Evolutionary conservation across 2,329 filamentous ascomycete genomes (phyloP).

Genomic region (Epichloe glyceriae): DNA sequence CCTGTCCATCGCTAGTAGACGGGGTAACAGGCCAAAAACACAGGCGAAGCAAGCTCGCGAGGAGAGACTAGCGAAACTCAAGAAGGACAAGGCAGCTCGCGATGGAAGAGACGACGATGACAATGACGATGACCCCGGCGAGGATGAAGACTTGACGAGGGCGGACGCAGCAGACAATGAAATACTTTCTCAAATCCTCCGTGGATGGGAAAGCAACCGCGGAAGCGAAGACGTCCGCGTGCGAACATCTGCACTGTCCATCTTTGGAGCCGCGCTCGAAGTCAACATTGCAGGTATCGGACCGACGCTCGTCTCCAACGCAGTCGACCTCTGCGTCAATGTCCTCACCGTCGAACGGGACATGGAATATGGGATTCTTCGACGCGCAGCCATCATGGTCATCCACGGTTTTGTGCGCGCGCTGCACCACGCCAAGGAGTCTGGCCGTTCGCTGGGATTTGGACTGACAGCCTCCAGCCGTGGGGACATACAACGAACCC

Average conservation of each 20-base stretch:
- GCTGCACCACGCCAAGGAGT: conserved; percentile 39
- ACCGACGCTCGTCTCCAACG: conserved; percentile 35
- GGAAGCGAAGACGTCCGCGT: conserved; percentile 59
- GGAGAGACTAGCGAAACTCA: conserved; percentile 33
- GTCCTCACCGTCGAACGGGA: conserved; percentile 50
- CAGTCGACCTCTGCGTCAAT: conserved; percentile 49
- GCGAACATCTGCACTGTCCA: conserved; percentile 54
- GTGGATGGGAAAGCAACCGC: conserved; percentile 53
- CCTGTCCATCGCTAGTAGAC: conserved; percentile 50
- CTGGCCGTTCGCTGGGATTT: conserved; percentile 34
- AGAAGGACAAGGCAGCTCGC: conserved; percentile 28
- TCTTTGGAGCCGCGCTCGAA: conserved; percentile 48
- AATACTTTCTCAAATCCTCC: conserved; percentile 44
- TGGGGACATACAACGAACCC: conserved; percentile 46
- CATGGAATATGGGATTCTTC: conserved; percentile 48
- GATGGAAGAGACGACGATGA: conserved; percentile 27
- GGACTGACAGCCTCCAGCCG: conserved; percentile 42
- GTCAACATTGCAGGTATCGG: conserved; percentile 45
- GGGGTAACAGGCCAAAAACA: conserved; percentile 47
- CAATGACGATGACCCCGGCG: conserved; percentile 21
- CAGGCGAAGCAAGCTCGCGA: conserved; percentile 40
- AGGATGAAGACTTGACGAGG: conserved; percentile 27
- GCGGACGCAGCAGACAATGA: conserved; percentile 34
- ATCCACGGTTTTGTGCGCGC: conserved; percentile 49
- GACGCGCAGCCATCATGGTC: conserved; percentile 52